These are phyloP conservation scores for Pestalotiopsis sp. DNA, from an alignment of 2,329 filamentous ascomycete species.

Conservation along the genomic window DNA sequence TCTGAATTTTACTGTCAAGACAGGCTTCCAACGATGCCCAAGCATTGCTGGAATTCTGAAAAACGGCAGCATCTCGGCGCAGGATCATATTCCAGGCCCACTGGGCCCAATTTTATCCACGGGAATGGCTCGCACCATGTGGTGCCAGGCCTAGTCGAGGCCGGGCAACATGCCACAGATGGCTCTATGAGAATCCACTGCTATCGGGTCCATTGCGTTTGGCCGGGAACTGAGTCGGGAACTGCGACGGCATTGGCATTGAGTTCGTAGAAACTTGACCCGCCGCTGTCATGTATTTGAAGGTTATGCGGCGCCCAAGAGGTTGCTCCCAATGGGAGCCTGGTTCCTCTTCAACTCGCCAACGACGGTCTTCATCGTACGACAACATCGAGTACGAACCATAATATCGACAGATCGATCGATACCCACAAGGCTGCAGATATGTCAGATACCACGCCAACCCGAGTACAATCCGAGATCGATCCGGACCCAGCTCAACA, in stretches of 20 bases:
- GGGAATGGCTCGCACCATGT: conserved; percentile 6
- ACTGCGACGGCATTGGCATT: conserved; percentile 8
- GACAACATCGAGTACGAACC: neutral
- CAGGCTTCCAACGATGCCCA: neutral
- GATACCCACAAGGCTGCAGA: neutral
- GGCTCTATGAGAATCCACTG: conserved; percentile 6
- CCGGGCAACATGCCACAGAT: neutral
- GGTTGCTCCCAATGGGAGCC: neutral
- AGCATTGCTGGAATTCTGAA: neutral
- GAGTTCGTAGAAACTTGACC: neutral
- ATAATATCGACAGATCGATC: neutral
- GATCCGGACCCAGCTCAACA: neutral
- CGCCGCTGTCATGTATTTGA: conserved; percentile 1
- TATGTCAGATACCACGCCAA: neutral
- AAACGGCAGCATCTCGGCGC: conserved; percentile 9
- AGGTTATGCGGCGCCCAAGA: neutral
- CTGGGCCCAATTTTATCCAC: neutral
- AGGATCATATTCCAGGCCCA: neutral
- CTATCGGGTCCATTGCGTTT: neutral
- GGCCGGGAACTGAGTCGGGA: conserved; percentile 2
- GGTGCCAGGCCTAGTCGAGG: neutral
- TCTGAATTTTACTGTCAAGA: neutral
- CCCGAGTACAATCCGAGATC: neutral
- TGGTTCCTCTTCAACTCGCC: neutral
- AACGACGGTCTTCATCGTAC: neutral